A percentile compares a stretch with the other conserved stretches of the same genome.
Evolutionary conservation across 306 rosid genomes (phyloP).

Genomic region (Corylus avellana): DNA sequence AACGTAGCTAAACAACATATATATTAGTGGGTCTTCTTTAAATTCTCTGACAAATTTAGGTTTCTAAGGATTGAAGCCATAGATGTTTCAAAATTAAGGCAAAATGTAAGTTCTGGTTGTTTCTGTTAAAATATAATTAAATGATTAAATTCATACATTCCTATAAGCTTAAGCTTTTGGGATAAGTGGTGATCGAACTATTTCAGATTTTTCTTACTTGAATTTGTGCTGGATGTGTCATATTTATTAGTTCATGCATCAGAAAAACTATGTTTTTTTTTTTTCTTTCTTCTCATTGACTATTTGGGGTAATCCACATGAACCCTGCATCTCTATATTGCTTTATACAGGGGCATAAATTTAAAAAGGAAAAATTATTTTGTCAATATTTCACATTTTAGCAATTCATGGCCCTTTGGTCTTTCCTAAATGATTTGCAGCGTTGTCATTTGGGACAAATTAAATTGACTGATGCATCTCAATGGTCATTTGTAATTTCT

Average conservation of each 20-base stretch:
- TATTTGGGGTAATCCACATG: not conserved
- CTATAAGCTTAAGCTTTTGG: too few species aligned
- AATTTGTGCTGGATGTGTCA: not conserved
- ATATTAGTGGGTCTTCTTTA: not conserved
- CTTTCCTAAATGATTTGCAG: not conserved
- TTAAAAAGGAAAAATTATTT: not conserved
- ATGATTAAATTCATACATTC: too few species aligned
- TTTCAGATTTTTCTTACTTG: not conserved
- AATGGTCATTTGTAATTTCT: not conserved
- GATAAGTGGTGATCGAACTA: too few species aligned
- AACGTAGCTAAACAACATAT: not conserved
- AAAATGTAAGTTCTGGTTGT: not conserved
- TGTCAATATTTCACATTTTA: not conserved
- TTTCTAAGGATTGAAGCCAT: not conserved
- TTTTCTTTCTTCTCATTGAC: not conserved
- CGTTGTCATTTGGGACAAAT: not conserved
- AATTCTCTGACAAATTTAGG: not conserved
- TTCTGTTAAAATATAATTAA: not conserved
- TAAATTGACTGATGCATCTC: slow-evolving; percentile 1
- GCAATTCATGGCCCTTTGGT: not conserved
- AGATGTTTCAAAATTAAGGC: not conserved
- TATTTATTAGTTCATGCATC: not conserved
- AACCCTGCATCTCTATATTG: not conserved
- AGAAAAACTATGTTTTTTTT: not conserved
- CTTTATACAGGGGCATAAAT: not conserved